phyloP scores from a whole-genome alignment of 306 rosid species.

The Quercus alba region DNA sequence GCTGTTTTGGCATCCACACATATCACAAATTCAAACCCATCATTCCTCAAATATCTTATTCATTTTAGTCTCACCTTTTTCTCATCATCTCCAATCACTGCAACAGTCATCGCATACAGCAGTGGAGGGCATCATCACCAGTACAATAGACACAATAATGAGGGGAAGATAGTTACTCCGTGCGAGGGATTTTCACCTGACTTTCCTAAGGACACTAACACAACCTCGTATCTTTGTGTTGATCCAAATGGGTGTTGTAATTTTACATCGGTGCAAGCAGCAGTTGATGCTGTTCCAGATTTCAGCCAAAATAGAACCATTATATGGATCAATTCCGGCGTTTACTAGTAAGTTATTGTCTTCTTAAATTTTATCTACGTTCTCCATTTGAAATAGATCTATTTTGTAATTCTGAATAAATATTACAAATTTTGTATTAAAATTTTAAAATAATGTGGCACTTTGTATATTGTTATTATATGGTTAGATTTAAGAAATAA shows the following conservation, averaged over 20 bases:
- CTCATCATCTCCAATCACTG: slow-evolving; percentile 13
- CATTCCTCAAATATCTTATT: slow-evolving; percentile 23
- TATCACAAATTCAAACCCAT: slow-evolving; percentile 32
- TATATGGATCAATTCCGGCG: slow-evolving; percentile 77
- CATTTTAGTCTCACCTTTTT: slow-evolving; percentile 17
- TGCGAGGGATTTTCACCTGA: slow-evolving; percentile 63
- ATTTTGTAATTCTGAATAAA: too few species aligned
- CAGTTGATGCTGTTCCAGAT: slow-evolving; percentile 68
- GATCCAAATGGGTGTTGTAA: slow-evolving; percentile 84
- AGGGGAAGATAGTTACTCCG: slow-evolving; percentile 11
- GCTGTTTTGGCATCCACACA: slow-evolving; percentile 50
- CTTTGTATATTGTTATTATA: too few species aligned
- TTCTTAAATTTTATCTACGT: too few species aligned
- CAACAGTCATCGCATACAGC: slow-evolving; percentile 12
- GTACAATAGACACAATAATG: slow-evolving; percentile 29
- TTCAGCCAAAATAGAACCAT: slow-evolving; percentile 46
- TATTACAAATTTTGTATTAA: too few species aligned
- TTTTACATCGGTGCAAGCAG: slow-evolving; percentile 81
- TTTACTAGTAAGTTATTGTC: slow-evolving; percentile 59
- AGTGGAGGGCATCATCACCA: slow-evolving; percentile 21
- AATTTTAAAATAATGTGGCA: too few species aligned
- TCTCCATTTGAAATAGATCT: too few species aligned
- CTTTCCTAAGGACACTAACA: slow-evolving; percentile 53
- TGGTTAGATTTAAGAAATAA: too few species aligned
- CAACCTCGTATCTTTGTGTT: slow-evolving; percentile 63